Evolutionary conservation across 1,284 basidiomycete genomes (phyloP).

Genomic region (Trichosporon coremiiforme): DNA sequence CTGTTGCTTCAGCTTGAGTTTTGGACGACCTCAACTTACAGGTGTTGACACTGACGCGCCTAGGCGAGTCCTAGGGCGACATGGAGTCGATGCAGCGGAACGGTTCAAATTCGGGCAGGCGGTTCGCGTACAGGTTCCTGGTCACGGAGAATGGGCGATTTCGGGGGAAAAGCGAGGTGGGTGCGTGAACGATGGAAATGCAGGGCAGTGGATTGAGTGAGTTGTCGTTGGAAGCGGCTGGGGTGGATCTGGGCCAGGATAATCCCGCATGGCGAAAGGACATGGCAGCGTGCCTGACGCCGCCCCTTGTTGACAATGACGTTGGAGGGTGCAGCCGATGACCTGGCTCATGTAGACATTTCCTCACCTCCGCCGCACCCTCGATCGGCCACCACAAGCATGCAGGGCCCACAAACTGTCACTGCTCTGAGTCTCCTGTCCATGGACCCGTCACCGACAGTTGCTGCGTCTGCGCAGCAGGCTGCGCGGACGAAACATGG

Average conservation of each 20-base stretch:
- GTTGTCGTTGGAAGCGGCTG: constrained; percentile 14
- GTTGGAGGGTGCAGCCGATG: background rate
- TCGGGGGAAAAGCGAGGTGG: background rate
- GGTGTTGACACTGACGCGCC: constrained; percentile 15
- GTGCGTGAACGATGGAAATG: constrained; percentile 25
- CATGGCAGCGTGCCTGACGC: constrained; percentile 12
- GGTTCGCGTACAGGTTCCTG: background rate
- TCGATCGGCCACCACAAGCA: background rate
- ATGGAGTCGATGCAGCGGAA: constrained; percentile 6
- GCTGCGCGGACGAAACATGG: constrained; percentile 46
- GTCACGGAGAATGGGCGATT: background rate
- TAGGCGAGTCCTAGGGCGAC: constrained; percentile 7
- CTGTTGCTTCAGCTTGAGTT: background rate
- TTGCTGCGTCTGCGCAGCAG: constrained; percentile 35
- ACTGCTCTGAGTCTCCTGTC: constrained; percentile 30
- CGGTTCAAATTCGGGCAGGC: background rate
- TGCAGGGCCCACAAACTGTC: constrained; percentile 22
- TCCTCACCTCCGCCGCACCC: background rate
- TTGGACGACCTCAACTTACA: constrained; percentile 34
- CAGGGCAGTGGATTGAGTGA: constrained; percentile 18
- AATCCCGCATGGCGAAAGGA: constrained; percentile 18
- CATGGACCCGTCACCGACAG: constrained; percentile 39
- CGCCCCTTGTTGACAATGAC: constrained; percentile 9
- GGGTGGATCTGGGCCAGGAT: background rate
- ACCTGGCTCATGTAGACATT: background rate